Conservation (phyloP, 1,284 basidiomycete species). For the Earliella scabrosa region DNA sequence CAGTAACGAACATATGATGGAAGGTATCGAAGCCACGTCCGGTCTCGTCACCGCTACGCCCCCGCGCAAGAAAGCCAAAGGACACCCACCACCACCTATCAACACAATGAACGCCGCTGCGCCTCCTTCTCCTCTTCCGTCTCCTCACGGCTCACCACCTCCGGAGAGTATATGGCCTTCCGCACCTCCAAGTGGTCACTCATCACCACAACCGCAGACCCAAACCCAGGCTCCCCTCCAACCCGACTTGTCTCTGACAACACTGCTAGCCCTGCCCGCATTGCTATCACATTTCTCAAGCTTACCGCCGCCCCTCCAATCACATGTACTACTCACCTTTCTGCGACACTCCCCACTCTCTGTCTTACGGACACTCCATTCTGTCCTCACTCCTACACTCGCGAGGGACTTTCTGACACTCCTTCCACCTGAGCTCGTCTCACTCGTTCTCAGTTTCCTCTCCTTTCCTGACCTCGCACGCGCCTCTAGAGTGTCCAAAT, state of each 20-base stretch:
- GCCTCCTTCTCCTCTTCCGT: constrained; percentile 81
- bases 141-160: constrained; percentile 79
- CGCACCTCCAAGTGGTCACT: constrained; percentile 73
- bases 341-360: constrained; percentile 84
- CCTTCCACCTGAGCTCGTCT: constrained; percentile 84
- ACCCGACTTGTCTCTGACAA: constrained; percentile 76
- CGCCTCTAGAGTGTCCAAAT: constrained; percentile 79
- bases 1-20: constrained; percentile 73
- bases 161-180: constrained; percentile 77
- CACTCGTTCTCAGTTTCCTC: constrained; percentile 79
- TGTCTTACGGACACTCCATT: constrained; percentile 82
- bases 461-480: constrained; percentile 78
- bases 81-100: constrained; percentile 57
- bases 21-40: constrained; percentile 67
- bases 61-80: constrained; percentile 79
- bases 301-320: constrained; percentile 77
- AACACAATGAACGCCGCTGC: constrained; percentile 69
- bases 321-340: constrained; percentile 83
- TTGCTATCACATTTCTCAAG: constrained; percentile 75
- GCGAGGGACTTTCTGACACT: constrained; percentile 88
- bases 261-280: constrained; percentile 78
- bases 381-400: constrained; percentile 81
- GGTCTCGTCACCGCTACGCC: constrained; percentile 54
- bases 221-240: constrained; percentile 70
- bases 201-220: constrained; percentile 64